These are phyloP conservation scores for Blastomyces gilchristii DNA, from an alignment of 2,329 filamentous ascomycete genomes.

Conservation along the genomic window DNA sequence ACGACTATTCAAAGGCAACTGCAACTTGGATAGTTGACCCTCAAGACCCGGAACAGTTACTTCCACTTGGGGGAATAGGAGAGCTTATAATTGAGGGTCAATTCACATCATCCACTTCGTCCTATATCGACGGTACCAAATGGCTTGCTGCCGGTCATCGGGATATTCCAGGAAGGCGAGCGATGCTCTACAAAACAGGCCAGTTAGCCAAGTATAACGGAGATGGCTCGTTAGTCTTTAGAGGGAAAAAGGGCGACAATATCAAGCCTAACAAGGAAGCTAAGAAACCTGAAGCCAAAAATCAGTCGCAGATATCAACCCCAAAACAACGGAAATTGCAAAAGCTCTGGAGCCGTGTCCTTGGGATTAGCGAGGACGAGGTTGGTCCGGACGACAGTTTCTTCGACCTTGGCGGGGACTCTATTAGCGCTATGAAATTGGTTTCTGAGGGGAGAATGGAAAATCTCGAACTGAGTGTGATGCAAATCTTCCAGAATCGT, in stretches of 20 bases:
- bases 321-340: constrained; percentile 28
- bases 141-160: constrained; percentile 4
- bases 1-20: neutral
- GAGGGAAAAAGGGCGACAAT: constrained; percentile 50
- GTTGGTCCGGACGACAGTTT: constrained; percentile 45
- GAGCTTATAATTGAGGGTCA: constrained; percentile 25
- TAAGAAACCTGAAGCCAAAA: neutral
- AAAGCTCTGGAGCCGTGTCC: constrained; percentile 41
- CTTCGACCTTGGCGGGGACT: constrained; percentile 49
- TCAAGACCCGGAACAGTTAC: constrained; percentile 16
- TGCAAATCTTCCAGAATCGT: constrained; percentile 41
- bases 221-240: constrained; percentile 9
- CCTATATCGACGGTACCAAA: neutral
- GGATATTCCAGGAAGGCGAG: neutral
- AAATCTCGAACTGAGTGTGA: constrained; percentile 43
- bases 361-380: constrained; percentile 36
- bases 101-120: neutral
- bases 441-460: constrained; percentile 45
- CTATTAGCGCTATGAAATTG: constrained; percentile 49
- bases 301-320: constrained; percentile 1
- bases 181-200: constrained; percentile 6
- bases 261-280: constrained; percentile 50
- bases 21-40: constrained; percentile 24
- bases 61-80: constrained; percentile 23
- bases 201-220: constrained; percentile 8